A percentile compares a stretch with the other conserved stretches of the same genome.
Conservation (phyloP, 345 rosid species). For the Lenwebbia sp. region DNA sequence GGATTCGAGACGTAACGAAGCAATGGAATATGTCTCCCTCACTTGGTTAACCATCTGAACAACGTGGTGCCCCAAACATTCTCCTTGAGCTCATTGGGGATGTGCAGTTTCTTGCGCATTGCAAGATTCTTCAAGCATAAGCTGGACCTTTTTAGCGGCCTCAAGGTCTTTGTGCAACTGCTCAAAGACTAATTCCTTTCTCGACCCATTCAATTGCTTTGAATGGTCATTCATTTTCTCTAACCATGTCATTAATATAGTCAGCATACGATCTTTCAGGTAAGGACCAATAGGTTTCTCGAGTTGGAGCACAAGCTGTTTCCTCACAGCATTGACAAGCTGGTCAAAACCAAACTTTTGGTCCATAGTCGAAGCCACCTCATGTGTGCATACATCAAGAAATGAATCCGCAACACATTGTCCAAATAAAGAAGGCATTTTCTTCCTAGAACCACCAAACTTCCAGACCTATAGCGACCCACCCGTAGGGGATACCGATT, state of each 20-base stretch:
- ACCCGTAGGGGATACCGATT: no score
- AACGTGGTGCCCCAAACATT: slow-evolving; percentile 11
- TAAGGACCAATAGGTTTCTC: no score
- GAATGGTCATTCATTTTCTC: slow-evolving; percentile 47
- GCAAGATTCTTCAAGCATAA: slow-evolving; percentile 81
- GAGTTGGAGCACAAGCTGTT: slow-evolving; percentile 60
- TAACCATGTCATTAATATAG: slow-evolving; percentile 46
- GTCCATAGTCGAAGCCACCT: slow-evolving; percentile 53
- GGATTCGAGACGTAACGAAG: no score
- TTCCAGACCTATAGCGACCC: no score
- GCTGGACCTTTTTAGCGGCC: slow-evolving; percentile 44
- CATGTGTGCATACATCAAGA: slow-evolving; percentile 77
- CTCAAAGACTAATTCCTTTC: slow-evolving; percentile 25
- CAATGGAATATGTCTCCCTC: no score
- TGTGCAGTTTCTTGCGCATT: slow-evolving; percentile 72
- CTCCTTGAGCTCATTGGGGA: slow-evolving; percentile 53
- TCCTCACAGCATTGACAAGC: slow-evolving; percentile 56
- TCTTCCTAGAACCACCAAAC: slow-evolving; percentile 35
- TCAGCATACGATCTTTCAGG: slow-evolving; percentile 49
- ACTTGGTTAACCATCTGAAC: no score
- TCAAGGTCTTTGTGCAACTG: slow-evolving; percentile 31
- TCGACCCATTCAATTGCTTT: slow-evolving; percentile 32
- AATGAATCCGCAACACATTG: slow-evolving; percentile 55
- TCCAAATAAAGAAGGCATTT: slow-evolving; percentile 13
- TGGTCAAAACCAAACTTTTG: slow-evolving; percentile 79